These are phyloP conservation scores for Liriodendron chinense DNA, from an alignment of 164 flowering plant genomes.

Conservation along the genomic window DNA sequence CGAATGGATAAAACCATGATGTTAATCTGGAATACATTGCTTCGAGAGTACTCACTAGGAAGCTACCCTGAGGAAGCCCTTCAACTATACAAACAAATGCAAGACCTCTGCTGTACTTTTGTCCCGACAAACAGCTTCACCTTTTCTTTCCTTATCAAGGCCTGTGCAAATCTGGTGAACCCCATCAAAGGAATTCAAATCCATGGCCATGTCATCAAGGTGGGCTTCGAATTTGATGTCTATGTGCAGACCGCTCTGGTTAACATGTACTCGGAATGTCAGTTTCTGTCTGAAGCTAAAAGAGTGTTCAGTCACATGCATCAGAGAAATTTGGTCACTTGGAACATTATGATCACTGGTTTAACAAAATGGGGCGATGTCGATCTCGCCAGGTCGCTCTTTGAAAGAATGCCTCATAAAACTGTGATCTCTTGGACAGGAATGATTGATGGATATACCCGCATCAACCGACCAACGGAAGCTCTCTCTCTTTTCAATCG, in stretches of 20 bases:
- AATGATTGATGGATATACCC: constrained; percentile 26
- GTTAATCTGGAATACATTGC: constrained; percentile 23
- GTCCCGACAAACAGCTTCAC: constrained; percentile 19
- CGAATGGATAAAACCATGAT: not conserved
- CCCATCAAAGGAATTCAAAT: constrained; percentile 20
- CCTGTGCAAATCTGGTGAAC: constrained; percentile 20
- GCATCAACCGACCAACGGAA: constrained; percentile 13
- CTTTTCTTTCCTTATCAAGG: constrained; percentile 26
- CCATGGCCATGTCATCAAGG: constrained; percentile 16
- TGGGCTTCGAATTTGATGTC: constrained; percentile 22
- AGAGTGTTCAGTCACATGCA: constrained; percentile 23
- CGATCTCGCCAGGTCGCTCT: constrained; percentile 16
- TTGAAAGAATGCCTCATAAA: constrained; percentile 18
- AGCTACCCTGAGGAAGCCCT: constrained; percentile 23
- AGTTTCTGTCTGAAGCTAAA: constrained; percentile 13
- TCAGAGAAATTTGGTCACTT: constrained; percentile 21
- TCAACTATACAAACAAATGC: constrained; percentile 19
- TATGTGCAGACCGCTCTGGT: constrained; percentile 27
- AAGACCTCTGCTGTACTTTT: not conserved
- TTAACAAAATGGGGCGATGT: constrained; percentile 23
- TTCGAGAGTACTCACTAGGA: constrained; percentile 20
- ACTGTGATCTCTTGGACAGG: constrained; percentile 28
- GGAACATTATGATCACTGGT: constrained; percentile 31
- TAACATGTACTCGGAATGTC: constrained; percentile 19
- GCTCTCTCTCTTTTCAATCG: constrained; percentile 18